Base-by-base conservation (phyloP, 345 rosid genomes). In the Eucalyptus pumila region DNA sequence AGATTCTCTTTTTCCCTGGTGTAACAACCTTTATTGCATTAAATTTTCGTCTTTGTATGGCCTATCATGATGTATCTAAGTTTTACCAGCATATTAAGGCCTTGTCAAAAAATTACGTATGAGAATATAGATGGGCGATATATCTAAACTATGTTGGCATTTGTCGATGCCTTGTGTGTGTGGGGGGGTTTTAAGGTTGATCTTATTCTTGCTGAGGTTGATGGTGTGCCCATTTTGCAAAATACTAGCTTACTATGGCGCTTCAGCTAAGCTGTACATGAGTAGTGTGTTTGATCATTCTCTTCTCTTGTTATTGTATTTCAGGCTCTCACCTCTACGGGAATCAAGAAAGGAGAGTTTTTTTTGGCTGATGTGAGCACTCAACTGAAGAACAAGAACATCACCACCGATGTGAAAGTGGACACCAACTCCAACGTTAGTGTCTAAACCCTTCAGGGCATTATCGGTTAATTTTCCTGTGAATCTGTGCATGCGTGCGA, bases 341-440 rank as follows among this genome's bases (percentile, higher is more conserved):
- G 97, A 90, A 91, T 88, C 5, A 96, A 95, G 95, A 98, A 98
- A 90, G 99, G 97, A 87, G 95, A 93, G 7, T 47, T 96, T 27
- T 92, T 98, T 87, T 86, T 95, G 87, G 99, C 96, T 86, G 99
- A 98, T 95, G 94, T 98, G 42, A 92, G 90, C 90, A 95, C 98
- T 58, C 97, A 95, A 93, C 94, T 97, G 92, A 98, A 95, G 96
- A 97, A 95, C 94, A 98, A 96, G 92, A 98, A 96, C 89, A 86
- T 95, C 94, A 97, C 97, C 21, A 92, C 97, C 89, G 98, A 98
- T 89, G 91, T 98, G 89, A 98, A 98, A 96, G 97, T 97, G 42
- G 96, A 95, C 93, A 94, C 99, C 86, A 87, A 87, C 80, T 87
- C 99, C 80, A 96, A 97, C 65, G 99, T 96, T 91, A 92, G 99